Evolutionary conservation across 805 yeast species (phyloP), one percentile per base, ranked within the genome.

Genomic region (Kodamaea laetipori): DNA sequence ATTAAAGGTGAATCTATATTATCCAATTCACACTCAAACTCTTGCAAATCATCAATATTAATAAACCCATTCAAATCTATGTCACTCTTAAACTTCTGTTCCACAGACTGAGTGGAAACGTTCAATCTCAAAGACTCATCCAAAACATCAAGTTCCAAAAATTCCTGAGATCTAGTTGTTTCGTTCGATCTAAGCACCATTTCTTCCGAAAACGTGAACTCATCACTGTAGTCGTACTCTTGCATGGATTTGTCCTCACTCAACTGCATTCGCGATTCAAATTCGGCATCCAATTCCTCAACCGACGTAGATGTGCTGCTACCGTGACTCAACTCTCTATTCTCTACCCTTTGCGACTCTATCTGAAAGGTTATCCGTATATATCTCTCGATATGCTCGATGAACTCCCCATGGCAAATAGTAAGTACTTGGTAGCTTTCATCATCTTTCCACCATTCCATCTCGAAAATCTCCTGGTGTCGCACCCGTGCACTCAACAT

Each of bases 391-490:
- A 69, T 56, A 28, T 57, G 58, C 3, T 47, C 51, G 3, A 61
- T 34, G 10, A 66, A 51, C 9, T 52, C 48, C n/a, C 48, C 49
- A 31, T 65, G 68, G 42, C 66, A 58, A 9, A 54, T 44, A n/a
- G 58, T 43, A 12, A 67, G 48, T 4, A 67, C 47, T 3, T 59
- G 55, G 47, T 58, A 61, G 37, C 51, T 55, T 30, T 64, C 67
- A 11, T 63, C 53, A n/a, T 63, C 53, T 19, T 28, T 37, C 40
- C 40, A 37, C 33, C 40, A 27, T 13, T 37, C 33, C 10, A 37
- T 37, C 7, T 38, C 28, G 7, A 17, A 25, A 11, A 42, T n/a
- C 27, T 25, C 28, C 6, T 17, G 25, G 23, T 42, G 39, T 37
- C 37, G 37, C 24, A 42, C 32, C 19, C 15, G 27, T 4, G 30